Percentiles rank a stretch among this genome's conserved stretches.
phyloP scores from a whole-genome alignment of 116 monocot genomes.

The Zostera marina region DNA sequence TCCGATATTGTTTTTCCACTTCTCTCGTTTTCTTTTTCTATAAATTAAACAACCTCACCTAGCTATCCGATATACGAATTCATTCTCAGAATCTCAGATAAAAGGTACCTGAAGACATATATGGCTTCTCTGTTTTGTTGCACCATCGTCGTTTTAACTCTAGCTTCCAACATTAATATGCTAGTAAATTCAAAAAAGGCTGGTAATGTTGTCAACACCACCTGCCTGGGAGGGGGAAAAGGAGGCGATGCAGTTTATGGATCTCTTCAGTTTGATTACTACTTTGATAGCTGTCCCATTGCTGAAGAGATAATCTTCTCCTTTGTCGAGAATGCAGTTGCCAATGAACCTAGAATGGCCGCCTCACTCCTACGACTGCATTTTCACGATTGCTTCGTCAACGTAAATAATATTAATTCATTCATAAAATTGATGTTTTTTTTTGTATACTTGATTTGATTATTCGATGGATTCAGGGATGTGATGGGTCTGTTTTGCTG shows the following conservation, averaged over 20 bases:
- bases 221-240: conserved; percentile 16
- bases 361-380: conserved; percentile 67
- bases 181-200: background rate
- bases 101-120: no score
- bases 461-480: conserved; percentile 25
- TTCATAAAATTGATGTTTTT: no score
- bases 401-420: conserved; percentile 11
- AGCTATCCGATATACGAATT: no score
- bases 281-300: conserved; percentile 33
- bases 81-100: no score
- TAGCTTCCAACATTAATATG: background rate
- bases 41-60: no score
- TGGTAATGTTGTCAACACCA: no score
- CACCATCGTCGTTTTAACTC: background rate
- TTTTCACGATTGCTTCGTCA: conserved; percentile 84
- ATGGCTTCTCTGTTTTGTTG: no score
- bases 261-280: conserved; percentile 19
- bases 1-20: no score
- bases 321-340: conserved; percentile 24
- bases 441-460: no score
- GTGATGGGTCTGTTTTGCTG: conserved; percentile 61
- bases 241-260: conserved; percentile 1
- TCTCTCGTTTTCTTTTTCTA: no score
- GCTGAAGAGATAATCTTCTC: conserved; percentile 49
- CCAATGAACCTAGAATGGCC: conserved; percentile 47